Evolutionary conservation across 106 monocot species (phyloP).

Genomic region (Ottelia alismoides): DNA sequence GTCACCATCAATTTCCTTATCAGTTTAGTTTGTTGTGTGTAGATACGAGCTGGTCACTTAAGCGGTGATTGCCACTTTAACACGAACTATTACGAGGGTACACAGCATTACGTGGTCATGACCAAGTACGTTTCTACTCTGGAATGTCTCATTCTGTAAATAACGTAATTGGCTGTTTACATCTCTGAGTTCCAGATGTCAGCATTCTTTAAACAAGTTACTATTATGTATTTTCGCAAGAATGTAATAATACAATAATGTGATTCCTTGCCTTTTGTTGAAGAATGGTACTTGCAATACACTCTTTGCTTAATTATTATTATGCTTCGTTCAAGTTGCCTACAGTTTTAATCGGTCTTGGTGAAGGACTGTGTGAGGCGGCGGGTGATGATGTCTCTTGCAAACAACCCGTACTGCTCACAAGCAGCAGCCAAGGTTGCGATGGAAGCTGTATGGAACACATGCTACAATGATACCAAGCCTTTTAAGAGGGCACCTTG

Average conservation of each 20-base stretch:
- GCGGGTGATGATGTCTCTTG: constrained; percentile 64
- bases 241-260: no score
- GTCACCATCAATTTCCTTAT: no score
- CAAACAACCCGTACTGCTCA: constrained; percentile 68
- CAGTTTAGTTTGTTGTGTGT: no score
- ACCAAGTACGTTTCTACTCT: constrained; percentile 27
- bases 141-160: no score
- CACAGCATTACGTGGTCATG: constrained; percentile 19
- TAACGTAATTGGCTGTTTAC: no score
- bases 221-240: no score
- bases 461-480: constrained; percentile 82
- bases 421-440: constrained; percentile 78
- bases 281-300: no score
- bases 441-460: constrained; percentile 83
- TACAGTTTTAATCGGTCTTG: constrained; percentile 22
- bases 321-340: no score
- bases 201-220: no score
- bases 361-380: constrained; percentile 85
- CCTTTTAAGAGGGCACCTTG: constrained; percentile 90
- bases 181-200: no score
- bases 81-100: constrained; percentile 24
- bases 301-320: no score
- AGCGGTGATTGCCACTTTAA: constrained; percentile 27
- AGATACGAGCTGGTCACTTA: constrained; percentile 18
- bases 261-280: no score